Evolutionary conservation across 768 basidiomycete species (phyloP), one percentile per base, ranked within the genome.

Genomic region (Tulasnella sp.): DNA sequence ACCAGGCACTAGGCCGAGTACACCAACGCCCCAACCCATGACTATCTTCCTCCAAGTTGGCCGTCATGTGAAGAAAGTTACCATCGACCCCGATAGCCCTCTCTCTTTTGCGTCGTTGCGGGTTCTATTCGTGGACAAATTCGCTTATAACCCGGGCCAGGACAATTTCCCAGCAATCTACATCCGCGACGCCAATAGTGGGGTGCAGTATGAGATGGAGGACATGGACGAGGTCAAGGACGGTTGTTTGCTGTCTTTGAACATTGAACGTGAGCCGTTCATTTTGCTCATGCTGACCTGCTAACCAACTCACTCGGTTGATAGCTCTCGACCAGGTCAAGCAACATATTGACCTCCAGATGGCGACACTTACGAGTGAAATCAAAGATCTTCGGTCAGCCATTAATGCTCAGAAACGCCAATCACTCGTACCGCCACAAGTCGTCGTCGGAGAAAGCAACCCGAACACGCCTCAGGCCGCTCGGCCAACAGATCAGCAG

Each of bases 291-390:
- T 37, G 77, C 35, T 75, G 77, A 57, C 77, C 11, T 57, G 5
- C 61, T 39, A 69, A 80, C 74, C 7, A 57, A 46, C 48, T 26
- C 2, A 16, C 37, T 37, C 20, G 29, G 35, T 48, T 74, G 9
- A 51, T 81, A 99, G 97, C 95, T 32, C 91, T 99, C 76, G 96
- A 99, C 84, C 97, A 99, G 83, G 97, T 99, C 84, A 98, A 97
- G 83, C 95, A 98, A 82, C 97, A 99, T 83, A 96, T 99, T 81
- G 97, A 99, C 82, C 82, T 90, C 2, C 96, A 97, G 82, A 96
- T 99, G 79, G 91, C 93, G 0, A 86, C 86, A 0, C 86, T 99
- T 23, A 90, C 94, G 40, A 91, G 92, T 80, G 96, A 99, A 79
- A 89, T 98, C 84, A 95, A 95, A 81, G 96, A 99, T 57, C 88